Evolutionary conservation across 1,139 yeast genomes (phyloP).

Genomic region (Taiozyma onychis): DNA sequence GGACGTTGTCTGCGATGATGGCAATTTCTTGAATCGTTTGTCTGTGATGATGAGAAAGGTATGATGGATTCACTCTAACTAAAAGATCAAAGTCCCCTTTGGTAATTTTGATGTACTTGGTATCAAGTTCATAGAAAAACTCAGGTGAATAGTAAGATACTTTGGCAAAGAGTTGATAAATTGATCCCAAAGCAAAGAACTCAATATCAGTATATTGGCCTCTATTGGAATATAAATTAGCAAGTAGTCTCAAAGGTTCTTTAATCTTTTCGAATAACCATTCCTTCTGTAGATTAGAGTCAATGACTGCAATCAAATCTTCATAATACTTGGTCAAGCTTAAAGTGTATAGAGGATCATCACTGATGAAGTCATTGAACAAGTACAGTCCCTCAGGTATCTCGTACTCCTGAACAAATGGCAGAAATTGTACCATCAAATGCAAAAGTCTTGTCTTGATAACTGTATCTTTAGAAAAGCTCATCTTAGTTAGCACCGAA

Average conservation of each 20-base stretch:
- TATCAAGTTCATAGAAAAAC: constrained; percentile 22
- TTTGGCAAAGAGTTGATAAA: constrained; percentile 25
- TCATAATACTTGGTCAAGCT: constrained; percentile 26
- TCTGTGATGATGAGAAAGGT: constrained; percentile 21
- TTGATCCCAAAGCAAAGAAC: constrained; percentile 23
- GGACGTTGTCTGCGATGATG: constrained; percentile 22
- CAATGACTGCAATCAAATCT: constrained; percentile 16
- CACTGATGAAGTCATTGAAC: constrained; percentile 7
- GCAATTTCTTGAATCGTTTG: constrained; percentile 16
- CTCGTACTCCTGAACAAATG: constrained; percentile 20
- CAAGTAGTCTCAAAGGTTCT: constrained; percentile 9
- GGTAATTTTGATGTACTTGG: constrained; percentile 19
- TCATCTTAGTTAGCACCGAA: constrained; percentile 16
- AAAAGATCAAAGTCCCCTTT: constrained; percentile 21
- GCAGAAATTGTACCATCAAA: constrained; percentile 22
- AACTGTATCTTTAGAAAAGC: constrained; percentile 14
- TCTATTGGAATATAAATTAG: constrained; percentile 20
- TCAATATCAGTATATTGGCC: constrained; percentile 23
- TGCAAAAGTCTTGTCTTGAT: constrained; percentile 25
- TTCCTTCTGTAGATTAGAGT: constrained; percentile 5
- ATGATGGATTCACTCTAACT: constrained; percentile 28
- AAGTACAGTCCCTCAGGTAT: constrained; percentile 23
- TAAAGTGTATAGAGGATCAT: constrained; percentile 27
- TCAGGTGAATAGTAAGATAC: constrained; percentile 23
- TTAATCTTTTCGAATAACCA: constrained; percentile 11